A percentile compares a stretch with the other conserved stretches of the same genome.
Evolutionary conservation across 805 yeast genomes (phyloP).

Genomic region (Kazachstania viticola): DNA sequence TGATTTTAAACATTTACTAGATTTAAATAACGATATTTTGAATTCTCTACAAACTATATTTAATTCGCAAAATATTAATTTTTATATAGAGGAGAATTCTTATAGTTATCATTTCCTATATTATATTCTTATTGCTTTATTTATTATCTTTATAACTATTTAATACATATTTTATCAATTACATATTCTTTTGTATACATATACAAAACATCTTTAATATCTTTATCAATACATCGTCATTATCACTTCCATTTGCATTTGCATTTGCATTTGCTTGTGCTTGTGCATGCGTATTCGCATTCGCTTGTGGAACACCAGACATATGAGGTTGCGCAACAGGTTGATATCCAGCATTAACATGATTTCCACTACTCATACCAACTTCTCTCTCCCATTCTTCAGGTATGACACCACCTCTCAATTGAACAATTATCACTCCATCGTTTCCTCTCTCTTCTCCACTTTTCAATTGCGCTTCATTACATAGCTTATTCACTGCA

Average conservation of each 20-base stretch:
- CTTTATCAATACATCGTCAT: conserved; percentile 14
- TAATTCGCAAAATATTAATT: no score
- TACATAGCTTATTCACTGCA: conserved; percentile 70
- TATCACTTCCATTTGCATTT: no score
- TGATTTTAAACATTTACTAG: no score
- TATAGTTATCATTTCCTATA: no score
- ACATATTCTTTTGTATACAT: conserved; percentile 23
- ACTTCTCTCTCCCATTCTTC: conserved; percentile 20
- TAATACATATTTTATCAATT: conserved; percentile 1
- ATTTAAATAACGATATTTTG: no score
- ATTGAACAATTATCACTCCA: conserved; percentile 70
- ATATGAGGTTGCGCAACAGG: conserved; percentile 19
- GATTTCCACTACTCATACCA: conserved; percentile 3
- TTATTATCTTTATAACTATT: background rate
- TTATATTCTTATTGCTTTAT: no score
- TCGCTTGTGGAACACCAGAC: conserved; percentile 24
- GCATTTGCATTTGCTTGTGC: conserved; percentile 19
- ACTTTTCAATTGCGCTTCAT: conserved; percentile 48
- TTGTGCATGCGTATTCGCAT: conserved; percentile 15
- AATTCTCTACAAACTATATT: no score
- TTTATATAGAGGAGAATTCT: no score
- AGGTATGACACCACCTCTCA: conserved; percentile 38
- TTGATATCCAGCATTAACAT: conserved; percentile 6
- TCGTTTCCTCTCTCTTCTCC: conserved; percentile 59
- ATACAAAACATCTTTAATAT: conserved; percentile 26